These are phyloP conservation scores for Boletus sp. DNA, from an alignment of 768 basidiomycete genomes.

Conservation along the genomic window DNA sequence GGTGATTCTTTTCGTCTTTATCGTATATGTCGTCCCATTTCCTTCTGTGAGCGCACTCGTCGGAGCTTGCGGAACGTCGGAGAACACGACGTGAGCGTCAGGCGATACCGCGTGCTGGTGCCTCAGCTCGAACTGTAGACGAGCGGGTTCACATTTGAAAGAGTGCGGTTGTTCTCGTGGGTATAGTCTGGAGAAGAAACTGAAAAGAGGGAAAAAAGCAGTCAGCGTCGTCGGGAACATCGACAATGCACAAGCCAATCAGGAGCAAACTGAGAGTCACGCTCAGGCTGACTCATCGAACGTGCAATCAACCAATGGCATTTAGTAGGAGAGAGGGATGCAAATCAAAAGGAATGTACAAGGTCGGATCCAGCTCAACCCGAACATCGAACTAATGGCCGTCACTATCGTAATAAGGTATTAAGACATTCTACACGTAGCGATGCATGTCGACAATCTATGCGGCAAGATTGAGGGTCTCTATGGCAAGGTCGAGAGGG, in stretches of 20 bases:
- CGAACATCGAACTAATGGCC: background rate
- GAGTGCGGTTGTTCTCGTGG: background rate
- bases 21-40: conserved; percentile 30
- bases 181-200: conserved; percentile 16
- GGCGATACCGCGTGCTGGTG: conserved; percentile 56
- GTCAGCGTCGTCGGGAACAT: conserved; percentile 45
- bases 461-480: conserved; percentile 37
- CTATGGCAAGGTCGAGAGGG: conserved; percentile 64
- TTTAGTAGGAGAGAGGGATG: background rate
- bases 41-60: conserved; percentile 7
- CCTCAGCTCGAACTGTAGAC: conserved; percentile 52
- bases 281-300: conserved; percentile 21
- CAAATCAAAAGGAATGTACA: background rate
- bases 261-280: background rate
- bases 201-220: conserved; percentile 43
- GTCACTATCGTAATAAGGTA: conserved; percentile 6
- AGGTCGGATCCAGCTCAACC: background rate
- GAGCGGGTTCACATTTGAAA: background rate
- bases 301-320: background rate
- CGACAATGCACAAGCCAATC: conserved; percentile 6
- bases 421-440: conserved; percentile 14
- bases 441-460: conserved; percentile 8
- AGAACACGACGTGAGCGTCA: conserved; percentile 50
- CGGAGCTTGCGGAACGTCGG: conserved; percentile 38
- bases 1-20: conserved; percentile 37